These are phyloP conservation scores for Scytalidium sp. DNA, from an alignment of 2,329 filamentous ascomycete genomes.

Conservation along the genomic window DNA sequence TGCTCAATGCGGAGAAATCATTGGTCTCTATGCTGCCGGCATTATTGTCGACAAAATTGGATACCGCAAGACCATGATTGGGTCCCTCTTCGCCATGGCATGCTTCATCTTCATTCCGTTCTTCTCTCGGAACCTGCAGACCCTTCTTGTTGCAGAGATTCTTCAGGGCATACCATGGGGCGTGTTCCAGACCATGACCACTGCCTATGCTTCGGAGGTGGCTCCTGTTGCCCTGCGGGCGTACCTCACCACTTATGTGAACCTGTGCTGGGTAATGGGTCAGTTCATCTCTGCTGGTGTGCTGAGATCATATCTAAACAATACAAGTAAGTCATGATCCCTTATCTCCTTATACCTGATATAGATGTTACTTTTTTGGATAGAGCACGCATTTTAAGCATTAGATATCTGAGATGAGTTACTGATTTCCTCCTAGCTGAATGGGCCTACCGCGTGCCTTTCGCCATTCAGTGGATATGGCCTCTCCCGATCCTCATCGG, in stretches of 20 bases:
- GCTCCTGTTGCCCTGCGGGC: constrained; percentile 47
- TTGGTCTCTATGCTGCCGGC: constrained; percentile 37
- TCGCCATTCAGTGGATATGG: constrained; percentile 48
- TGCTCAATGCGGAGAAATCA: constrained; percentile 37
- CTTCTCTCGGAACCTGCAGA: constrained; percentile 42
- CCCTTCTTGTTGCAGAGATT: constrained; percentile 44
- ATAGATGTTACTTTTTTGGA: constrained; percentile 41
- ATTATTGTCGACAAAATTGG: constrained; percentile 37
- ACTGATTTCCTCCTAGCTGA: constrained; percentile 19
- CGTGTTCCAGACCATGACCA: constrained; percentile 39
- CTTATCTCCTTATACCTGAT: constrained; percentile 32
- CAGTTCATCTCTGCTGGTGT: constrained; percentile 44
- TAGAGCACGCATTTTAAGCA: too few relatives aligned
- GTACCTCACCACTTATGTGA: constrained; percentile 48
- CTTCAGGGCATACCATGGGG: constrained; percentile 48
- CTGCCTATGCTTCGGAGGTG: constrained; percentile 37
- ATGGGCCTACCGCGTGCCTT: constrained; percentile 47
- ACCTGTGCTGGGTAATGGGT: constrained; percentile 48
- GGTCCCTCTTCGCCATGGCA: constrained; percentile 37
- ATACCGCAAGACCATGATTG: constrained; percentile 44
- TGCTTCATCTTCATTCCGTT: constrained; percentile 48
- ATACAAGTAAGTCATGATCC: constrained; percentile 28
- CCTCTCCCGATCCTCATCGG: constrained; percentile 40
- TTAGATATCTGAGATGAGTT: not conserved
- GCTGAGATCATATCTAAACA: constrained; percentile 37